Evolutionary conservation across 139 green algal genomes (phyloP), one percentile per base, ranked within the genome.

Genomic region (Ettlia oleoabundans): DNA sequence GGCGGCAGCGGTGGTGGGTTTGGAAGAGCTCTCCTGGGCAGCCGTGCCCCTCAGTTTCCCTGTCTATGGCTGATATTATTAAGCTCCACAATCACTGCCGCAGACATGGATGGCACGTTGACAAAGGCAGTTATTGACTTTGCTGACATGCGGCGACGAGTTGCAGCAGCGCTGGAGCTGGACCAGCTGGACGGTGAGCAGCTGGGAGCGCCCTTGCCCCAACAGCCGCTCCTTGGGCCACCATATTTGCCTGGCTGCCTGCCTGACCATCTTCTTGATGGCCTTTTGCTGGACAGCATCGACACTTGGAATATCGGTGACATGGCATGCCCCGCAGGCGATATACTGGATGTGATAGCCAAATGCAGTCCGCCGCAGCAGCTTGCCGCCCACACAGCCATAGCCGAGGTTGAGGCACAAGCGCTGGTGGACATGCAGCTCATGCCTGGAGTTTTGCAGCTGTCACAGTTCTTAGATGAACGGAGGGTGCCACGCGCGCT

Each of bases 371-470:
- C 72, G 22, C 63, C 41, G 33, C 40, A 71, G 32, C 81, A 76
- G 41, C 30, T 6, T 8, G 64, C 37, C 2, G 71, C 74, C 7
- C 55, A 83, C 26, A 66, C 74, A 26, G 81, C 42, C 1, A 84
- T 89, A 30, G 61, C 52, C 4, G 80, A 61, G 2, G 55, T 89
- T 15, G 85, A 89, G 61, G 74, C 81, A 30, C 30, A 94, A 86
- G 93, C 92, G 0, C 80, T 96, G 41, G 24, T 42, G 0, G 76
- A 89, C 62, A 96, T 97, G 93, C 82, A 92, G 71, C 43, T 95
- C 10, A 97, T 97, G 93, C 93, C 93, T 19, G 93, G 92, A 0
- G 83, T 90, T 9, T 33, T 87, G 32, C 90, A 96, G 82, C 86
- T 96, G 33, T 93, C 86, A 32, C 58, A 51, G 8, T 81, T 89